Base-by-base conservation (phyloP, 768 basidiomycete species). In the Hebeloma cylindrosporum region DNA sequence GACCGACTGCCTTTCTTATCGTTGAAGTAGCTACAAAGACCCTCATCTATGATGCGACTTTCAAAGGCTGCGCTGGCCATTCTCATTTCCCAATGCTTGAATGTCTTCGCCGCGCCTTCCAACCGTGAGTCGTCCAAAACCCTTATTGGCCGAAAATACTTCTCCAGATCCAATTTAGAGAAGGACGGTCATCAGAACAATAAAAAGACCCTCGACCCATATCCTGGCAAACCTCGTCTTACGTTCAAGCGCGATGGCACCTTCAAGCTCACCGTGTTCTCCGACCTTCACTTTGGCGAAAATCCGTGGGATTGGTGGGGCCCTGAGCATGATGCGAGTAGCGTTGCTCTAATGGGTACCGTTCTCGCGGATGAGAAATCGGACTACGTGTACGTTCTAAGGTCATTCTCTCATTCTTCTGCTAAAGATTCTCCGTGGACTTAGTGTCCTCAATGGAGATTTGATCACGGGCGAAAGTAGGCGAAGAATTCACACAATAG, bases 231-330 rank as follows among this genome's bases (percentile, higher is more conserved):
- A 40, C 64, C 65, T 2, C 75, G 76, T 9, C 49, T 88, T 11
- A 72, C 69, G 2, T 88, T 88, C 61, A 67, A 69, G 6, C 22
- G 59, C 0, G 75, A 84, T 57, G 81, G 79, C 2, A 77, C 77
- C 1, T 85, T 89, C 72, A 87, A 85, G 62, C 53, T 89, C 35
- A 83, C 79, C 10, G 71, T 87, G 5, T 86, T 88, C 60, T 85
- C 83, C 5, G 87, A 89, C 53, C 61, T 88, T 22, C 86, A 88
- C 57, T 87, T 74, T 48, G 86, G 87, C 20, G 86, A 88, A 62
- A 82, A 85, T 52, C 82, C 84, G 6, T 83, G 80, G 78, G 80
- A 81, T 41, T 60, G 47, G 6, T 83, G 82, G 79, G 85, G 86
- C 0, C 79, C 80, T 14, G 66, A 73, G 51, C 83, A 88, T 52